Base-by-base conservation (phyloP, 176 grass and related monocot genomes). In the Rhipidocladum racemiflorum region DNA sequence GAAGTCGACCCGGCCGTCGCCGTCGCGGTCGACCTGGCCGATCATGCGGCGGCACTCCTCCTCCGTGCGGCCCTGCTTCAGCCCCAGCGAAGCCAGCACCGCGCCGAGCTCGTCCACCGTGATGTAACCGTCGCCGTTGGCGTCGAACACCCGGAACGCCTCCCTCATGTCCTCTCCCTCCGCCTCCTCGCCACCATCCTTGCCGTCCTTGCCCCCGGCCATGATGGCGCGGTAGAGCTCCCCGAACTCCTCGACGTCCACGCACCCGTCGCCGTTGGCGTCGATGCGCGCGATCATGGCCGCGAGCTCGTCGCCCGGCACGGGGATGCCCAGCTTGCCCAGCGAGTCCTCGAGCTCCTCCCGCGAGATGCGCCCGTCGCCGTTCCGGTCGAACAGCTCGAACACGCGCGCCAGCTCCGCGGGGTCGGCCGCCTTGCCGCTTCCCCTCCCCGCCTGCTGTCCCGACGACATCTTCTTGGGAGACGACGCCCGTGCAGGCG, bases 81-180 rank as follows among this genome's bases (percentile, higher is more conserved):
- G 78, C 13, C 92, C 92, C 25, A 95, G 85, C 82, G 90, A 92
- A 59, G 87, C 57, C 65, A 95, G 92, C 81, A 95, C 92, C 1
- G 62, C 82, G 73, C 87, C 71, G 20, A 94, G 80, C 78, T 94
- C 92, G 28, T 94, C 92, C 65, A 90, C 92, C 17, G 92, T 94
- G 80, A 94, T 94, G 83, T 87, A 94, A 53, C 92, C 90, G 68
- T 94, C 90, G 55, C 85, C 92, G 76, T 94, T 92, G 29, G 90
- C 89, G 79, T 94, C 92, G 70, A 94, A 94, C 87, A 94, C 92
- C 0, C 76, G 86, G 90, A 94, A 94, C 30, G 90, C 92, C 89
- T 92, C 90, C 68, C 89, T 32, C 71, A 90, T 94, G 85, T 94
- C 92, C 9, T 88, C 88, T 0, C 18, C 82, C 0, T 25, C 81